A percentile compares a stretch with the other conserved stretches of the same genome.
Conservation (phyloP, 164 flowering plant genomes). For the Magnolia changhungtana region DNA sequence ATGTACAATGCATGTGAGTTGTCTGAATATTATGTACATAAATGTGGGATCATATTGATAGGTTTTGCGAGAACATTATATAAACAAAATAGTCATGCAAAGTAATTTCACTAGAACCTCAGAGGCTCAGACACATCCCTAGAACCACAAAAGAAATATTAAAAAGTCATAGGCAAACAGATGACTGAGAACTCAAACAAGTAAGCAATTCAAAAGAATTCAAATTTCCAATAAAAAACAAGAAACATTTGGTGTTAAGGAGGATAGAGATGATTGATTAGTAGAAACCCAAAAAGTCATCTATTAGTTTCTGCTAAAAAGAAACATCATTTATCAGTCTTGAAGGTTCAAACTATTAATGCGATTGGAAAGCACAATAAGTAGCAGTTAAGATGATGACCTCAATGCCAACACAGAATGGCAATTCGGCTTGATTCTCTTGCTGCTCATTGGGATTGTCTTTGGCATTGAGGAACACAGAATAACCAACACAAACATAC, state of each 20-base stretch:
- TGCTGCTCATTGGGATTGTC: constrained; percentile 21
- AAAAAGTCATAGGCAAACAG: background rate
- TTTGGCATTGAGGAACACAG: constrained; percentile 43
- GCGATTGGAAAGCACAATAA: background rate
- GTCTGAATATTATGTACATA: no score
- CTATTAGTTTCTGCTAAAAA: background rate
- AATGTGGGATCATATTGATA: background rate
- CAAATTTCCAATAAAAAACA: background rate
- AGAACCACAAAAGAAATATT: background rate
- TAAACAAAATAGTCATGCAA: no score
- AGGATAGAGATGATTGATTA: background rate
- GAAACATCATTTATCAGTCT: background rate
- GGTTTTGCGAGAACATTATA: background rate
- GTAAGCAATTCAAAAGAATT: background rate
- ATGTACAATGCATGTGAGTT: no score
- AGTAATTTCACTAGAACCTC: background rate
- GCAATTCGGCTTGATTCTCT: constrained; percentile 38
- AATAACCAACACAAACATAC: constrained; percentile 69
- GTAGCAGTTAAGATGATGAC: constrained; percentile 22
- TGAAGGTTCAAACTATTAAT: background rate
- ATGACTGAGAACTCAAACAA: background rate
- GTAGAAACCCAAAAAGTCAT: background rate
- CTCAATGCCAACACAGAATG: constrained; percentile 68
- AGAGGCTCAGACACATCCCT: background rate
- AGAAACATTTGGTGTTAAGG: background rate